Percentiles rank a stretch among this genome's conserved stretches.
phyloP scores from a whole-genome alignment of 83 land plant species.

The Thuja plicata region DNA sequence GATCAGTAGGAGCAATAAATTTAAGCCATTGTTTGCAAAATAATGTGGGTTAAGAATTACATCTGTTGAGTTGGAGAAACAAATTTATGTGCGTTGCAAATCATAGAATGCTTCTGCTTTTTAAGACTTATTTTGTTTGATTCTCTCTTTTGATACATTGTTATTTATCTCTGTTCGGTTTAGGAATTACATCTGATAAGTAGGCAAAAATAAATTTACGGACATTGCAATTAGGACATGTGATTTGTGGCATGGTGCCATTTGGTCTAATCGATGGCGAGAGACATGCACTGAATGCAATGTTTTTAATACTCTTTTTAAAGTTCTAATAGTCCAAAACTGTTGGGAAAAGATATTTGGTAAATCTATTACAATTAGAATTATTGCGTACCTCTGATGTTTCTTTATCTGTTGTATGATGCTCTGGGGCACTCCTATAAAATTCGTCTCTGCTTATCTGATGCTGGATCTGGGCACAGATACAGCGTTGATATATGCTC shows the following conservation, averaged over 20 bases:
- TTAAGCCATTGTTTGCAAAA: neutral
- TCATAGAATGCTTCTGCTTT: neutral
- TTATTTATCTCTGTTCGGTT: neutral
- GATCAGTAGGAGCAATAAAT: neutral
- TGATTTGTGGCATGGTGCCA: neutral
- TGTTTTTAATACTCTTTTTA: neutral
- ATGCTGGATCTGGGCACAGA: neutral
- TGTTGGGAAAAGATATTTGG: neutral
- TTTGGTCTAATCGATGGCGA: neutral
- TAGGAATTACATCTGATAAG: neutral
- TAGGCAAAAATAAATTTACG: neutral
- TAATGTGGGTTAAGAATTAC: neutral
- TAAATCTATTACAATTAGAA: neutral
- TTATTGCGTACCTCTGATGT: neutral
- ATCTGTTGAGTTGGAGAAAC: neutral
- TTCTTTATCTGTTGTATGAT: neutral
- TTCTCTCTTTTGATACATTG: neutral
- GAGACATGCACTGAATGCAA: neutral
- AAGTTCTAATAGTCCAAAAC: neutral
- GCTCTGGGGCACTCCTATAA: neutral
- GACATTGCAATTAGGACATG: neutral
- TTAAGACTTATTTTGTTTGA: neutral
- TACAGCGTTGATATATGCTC: neutral
- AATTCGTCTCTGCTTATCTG: neutral
- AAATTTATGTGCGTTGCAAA: neutral